These are phyloP conservation scores for Penicillium sp. DNA, from an alignment of 2,329 filamentous ascomycete species.

Conservation along the genomic window DNA sequence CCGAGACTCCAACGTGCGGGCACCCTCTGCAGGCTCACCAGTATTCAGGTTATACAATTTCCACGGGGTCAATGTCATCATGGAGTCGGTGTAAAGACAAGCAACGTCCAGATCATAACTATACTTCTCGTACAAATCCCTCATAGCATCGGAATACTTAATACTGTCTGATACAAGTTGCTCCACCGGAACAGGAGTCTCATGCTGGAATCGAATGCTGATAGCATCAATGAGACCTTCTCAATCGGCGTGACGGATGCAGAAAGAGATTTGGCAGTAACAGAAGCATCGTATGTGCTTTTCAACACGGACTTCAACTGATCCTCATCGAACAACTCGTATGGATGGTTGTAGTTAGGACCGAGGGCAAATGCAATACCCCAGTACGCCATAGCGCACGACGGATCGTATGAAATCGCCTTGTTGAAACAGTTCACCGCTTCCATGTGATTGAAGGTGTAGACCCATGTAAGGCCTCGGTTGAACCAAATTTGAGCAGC, in stretches of 20 bases:
- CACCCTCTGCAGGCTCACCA: constrained; percentile 59
- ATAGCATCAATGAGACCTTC: constrained; percentile 67
- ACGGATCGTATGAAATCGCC: constrained; percentile 30
- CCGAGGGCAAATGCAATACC: constrained; percentile 64
- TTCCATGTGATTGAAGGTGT: constrained; percentile 42
- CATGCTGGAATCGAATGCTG: constrained; percentile 60
- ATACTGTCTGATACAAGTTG: constrained; percentile 59
- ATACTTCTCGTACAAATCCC: constrained; percentile 55
- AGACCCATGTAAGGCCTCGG: constrained; percentile 39
- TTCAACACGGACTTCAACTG: constrained; percentile 51
- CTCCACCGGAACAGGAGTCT: constrained; percentile 45
- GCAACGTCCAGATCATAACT: constrained; percentile 62
- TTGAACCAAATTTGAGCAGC: constrained; percentile 40
- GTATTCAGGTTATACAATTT: constrained; percentile 63
- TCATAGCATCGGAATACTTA: constrained; percentile 65
- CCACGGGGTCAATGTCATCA: constrained; percentile 69
- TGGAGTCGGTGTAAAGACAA: constrained; percentile 63
- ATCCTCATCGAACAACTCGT: constrained; percentile 69
- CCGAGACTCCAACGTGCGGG: constrained; percentile 62
- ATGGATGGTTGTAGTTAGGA: constrained; percentile 78
- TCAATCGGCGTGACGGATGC: constrained; percentile 56
- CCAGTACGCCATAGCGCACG: constrained; percentile 41
- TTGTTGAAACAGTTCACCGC: constrained; percentile 35
- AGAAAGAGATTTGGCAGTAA: constrained; percentile 37
- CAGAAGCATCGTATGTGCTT: constrained; percentile 49